Percentiles rank a stretch among this genome's conserved stretches.
phyloP scores from a whole-genome alignment of 805 yeast species.

The Suhomyces faveliae region DNA sequence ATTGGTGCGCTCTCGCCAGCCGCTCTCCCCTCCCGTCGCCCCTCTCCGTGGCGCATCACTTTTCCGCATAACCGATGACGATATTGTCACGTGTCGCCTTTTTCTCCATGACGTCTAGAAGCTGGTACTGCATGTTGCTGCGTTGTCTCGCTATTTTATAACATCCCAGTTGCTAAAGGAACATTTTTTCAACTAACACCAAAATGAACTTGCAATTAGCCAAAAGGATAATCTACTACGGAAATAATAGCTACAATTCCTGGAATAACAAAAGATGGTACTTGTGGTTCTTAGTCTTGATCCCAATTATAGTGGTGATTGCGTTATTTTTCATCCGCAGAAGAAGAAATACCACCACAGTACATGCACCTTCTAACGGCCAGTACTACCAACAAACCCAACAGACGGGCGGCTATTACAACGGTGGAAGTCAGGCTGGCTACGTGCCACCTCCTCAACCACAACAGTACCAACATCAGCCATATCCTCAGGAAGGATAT shows the following conservation, averaged over 20 bases:
- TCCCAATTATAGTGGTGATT: slow-evolving; percentile 11
- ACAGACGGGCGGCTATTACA: slow-evolving; percentile 12
- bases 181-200: not conserved
- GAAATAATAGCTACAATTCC: slow-evolving; percentile 1
- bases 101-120: too few species aligned
- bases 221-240: slow-evolving; percentile 13
- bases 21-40: too few species aligned
- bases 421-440: slow-evolving; percentile 2
- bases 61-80: too few species aligned
- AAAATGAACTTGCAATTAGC: slow-evolving; percentile 3
- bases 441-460: slow-evolving; percentile 10
- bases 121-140: too few species aligned
- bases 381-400: slow-evolving; percentile 15
- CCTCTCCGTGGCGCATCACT: too few species aligned
- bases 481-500: slow-evolving; percentile 5
- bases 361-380: slow-evolving; percentile 6
- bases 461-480: not conserved
- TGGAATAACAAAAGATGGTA: slow-evolving; percentile 14
- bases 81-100: too few species aligned
- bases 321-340: slow-evolving; percentile 8
- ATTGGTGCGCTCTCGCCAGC: too few species aligned
- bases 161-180: too few species aligned
- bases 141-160: too few species aligned
- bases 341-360: slow-evolving; percentile 6
- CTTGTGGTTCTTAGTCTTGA: slow-evolving; percentile 13